phyloP scores from a whole-genome alignment of 129 eudicot genomes.

The Arctium minus region DNA sequence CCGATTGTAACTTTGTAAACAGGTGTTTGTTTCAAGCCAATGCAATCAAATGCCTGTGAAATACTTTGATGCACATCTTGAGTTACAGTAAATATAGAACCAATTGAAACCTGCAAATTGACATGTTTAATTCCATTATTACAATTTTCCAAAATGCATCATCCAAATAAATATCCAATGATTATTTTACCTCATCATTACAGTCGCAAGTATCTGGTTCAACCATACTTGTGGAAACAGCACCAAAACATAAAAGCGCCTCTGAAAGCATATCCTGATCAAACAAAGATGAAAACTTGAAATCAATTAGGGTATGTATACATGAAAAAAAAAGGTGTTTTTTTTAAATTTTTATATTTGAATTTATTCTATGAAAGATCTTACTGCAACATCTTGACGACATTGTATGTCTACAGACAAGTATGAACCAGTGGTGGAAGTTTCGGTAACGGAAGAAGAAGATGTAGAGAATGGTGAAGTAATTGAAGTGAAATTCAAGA shows the following conservation, averaged over 20 bases:
- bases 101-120: conserved; percentile 60
- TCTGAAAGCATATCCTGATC: conserved; percentile 70
- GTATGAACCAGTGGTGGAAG: conserved; percentile 36
- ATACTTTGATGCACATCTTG: conserved; percentile 67
- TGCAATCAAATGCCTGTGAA: conserved; percentile 67
- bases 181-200: conserved; percentile 43
- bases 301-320: neutral
- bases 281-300: neutral
- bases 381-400: conserved; percentile 63
- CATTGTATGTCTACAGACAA: conserved; percentile 60
- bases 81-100: conserved; percentile 57
- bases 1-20: conserved; percentile 54
- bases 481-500: conserved; percentile 11
- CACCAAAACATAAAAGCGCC: conserved; percentile 74
- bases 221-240: conserved; percentile 79
- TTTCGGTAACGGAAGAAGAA: conserved; percentile 14
- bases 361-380: neutral
- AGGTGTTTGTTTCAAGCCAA: conserved; percentile 71
- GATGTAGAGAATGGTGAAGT: conserved; percentile 41
- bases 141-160: neutral
- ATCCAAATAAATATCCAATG: neutral
- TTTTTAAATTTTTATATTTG: neutral
- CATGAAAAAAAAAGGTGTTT: neutral
- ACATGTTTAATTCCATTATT: neutral
- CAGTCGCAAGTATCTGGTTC: conserved; percentile 38